Percentiles rank a stretch among this genome's conserved stretches.
These are phyloP conservation scores for Candida maesae DNA, from an alignment of 805 yeast genomes.

Conservation along the genomic window DNA sequence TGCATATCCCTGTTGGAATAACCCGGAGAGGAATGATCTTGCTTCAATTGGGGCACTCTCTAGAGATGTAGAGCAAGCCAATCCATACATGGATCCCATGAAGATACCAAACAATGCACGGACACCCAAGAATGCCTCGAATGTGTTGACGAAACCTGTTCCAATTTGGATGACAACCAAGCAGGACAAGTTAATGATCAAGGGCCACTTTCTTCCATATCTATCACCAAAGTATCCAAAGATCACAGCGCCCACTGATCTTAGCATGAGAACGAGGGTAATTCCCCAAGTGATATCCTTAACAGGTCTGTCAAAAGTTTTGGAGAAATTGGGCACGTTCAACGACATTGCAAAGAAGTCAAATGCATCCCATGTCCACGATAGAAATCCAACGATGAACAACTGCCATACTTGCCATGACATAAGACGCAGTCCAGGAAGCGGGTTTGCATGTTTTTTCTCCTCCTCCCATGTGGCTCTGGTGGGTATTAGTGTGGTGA, in stretches of 20 bases:
- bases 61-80: slow-evolving; percentile 40
- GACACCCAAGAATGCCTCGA: slow-evolving; percentile 56
- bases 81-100: slow-evolving; percentile 48
- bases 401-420: slow-evolving; percentile 50
- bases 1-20: slow-evolving; percentile 80
- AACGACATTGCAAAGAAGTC: slow-evolving; percentile 60
- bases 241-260: slow-evolving; percentile 60
- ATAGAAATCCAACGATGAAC: slow-evolving; percentile 48
- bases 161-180: slow-evolving; percentile 57
- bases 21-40: slow-evolving; percentile 57
- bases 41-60: slow-evolving; percentile 47
- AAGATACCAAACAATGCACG: slow-evolving; percentile 60
- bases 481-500: slow-evolving; percentile 47
- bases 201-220: slow-evolving; percentile 60
- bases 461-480: slow-evolving; percentile 34
- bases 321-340: slow-evolving; percentile 45
- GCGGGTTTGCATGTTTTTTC: slow-evolving; percentile 52
- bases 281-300: slow-evolving; percentile 54
- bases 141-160: slow-evolving; percentile 57
- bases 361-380: slow-evolving; percentile 67
- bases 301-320: slow-evolving; percentile 39
- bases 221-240: slow-evolving; percentile 59
- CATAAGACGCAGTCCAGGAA: slow-evolving; percentile 50
- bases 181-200: slow-evolving; percentile 40
- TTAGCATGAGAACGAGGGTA: slow-evolving; percentile 62